phyloP scores from a whole-genome alignment of 139 green algal species.

The Coelastrella sp. region DNA sequence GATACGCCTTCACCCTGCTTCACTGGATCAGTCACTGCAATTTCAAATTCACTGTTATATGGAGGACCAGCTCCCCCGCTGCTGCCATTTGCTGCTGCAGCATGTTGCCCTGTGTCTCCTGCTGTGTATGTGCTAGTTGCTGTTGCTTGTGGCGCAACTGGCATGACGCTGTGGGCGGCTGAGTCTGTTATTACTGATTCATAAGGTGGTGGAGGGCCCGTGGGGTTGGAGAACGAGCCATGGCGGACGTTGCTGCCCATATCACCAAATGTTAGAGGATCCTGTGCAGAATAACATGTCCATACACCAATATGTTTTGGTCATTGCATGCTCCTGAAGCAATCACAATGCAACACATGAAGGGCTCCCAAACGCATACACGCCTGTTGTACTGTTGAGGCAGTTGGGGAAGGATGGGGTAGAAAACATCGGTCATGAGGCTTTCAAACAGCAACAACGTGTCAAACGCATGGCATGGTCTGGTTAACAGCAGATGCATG shows the following conservation, averaged over 20 bases:
- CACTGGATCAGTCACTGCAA: constrained; percentile 87
- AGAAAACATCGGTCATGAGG: too few relatives aligned
- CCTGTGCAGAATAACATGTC: neutral
- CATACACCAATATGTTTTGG: too few relatives aligned
- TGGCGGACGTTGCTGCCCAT: constrained; percentile 17
- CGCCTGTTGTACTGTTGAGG: too few relatives aligned
- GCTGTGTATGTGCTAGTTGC: neutral
- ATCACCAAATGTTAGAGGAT: constrained; percentile 11
- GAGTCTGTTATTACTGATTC: constrained; percentile 51
- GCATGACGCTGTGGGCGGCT: constrained; percentile 30
- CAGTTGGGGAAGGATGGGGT: too few relatives aligned
- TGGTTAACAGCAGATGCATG: too few relatives aligned
- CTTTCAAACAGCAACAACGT: too few relatives aligned
- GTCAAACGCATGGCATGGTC: too few relatives aligned
- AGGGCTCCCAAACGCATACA: too few relatives aligned
- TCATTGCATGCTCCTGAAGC: too few relatives aligned
- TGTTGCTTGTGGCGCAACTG: neutral
- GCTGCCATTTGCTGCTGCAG: constrained; percentile 10
- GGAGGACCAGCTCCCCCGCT: neutral
- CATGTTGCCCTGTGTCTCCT: neutral
- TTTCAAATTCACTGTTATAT: constrained; percentile 61
- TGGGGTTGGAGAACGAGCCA: constrained; percentile 38
- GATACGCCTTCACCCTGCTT: constrained; percentile 92
- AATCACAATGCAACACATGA: neutral
- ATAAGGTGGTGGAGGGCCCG: constrained; percentile 50